These are phyloP conservation scores for Cadophora gregata DNA, from an alignment of 2,329 filamentous ascomycete genomes.

Conservation along the genomic window DNA sequence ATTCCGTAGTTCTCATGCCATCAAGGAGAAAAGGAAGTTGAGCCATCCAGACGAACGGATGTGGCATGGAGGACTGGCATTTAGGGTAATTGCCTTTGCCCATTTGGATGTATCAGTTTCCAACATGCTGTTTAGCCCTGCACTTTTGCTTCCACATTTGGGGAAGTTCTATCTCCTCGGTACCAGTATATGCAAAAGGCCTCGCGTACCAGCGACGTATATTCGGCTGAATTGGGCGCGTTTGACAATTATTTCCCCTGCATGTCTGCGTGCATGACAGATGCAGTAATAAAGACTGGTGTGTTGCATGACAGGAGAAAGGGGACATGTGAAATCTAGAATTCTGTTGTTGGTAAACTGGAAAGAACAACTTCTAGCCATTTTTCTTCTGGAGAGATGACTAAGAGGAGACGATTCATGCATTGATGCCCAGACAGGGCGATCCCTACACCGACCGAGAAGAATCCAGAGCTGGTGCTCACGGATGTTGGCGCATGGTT, in stretches of 20 bases:
- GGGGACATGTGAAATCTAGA: neutral
- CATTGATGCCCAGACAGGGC: conserved; percentile 13
- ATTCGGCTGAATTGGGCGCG: conserved; percentile 1
- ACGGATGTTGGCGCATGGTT: neutral
- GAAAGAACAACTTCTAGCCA: neutral
- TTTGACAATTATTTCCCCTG: conserved; percentile 8
- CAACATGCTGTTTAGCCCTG: neutral
- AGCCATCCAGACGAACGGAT: neutral
- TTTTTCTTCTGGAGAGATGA: neutral
- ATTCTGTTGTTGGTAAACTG: neutral
- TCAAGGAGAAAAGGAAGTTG: neutral
- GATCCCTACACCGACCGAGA: neutral
- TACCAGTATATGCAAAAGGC: neutral
- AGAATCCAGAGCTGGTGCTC: neutral
- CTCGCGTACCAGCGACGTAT: neutral
- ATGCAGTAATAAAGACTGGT: neutral
- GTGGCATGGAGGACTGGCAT: neutral
- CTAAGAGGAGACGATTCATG: neutral
- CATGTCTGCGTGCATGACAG: neutral
- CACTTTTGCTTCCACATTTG: neutral
- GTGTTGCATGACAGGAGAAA: neutral
- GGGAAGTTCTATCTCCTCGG: neutral
- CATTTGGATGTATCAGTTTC: neutral
- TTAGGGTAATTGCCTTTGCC: neutral
- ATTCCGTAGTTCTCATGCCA: neutral